phyloP scores from a whole-genome alignment of 148 eudicot genomes.

The Rhododendron griersonianum region DNA sequence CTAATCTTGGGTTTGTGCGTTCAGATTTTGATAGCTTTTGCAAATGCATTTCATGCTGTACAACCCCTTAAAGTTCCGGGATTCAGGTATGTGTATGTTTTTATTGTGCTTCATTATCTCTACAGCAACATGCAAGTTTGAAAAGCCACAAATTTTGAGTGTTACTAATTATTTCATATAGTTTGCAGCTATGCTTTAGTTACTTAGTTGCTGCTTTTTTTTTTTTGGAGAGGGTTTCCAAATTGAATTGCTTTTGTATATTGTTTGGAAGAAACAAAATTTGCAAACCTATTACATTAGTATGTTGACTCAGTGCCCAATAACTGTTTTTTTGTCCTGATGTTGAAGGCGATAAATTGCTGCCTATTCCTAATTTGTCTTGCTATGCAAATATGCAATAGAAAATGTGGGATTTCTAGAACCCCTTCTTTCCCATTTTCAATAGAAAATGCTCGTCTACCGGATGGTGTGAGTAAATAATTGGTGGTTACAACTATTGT shows the following conservation, averaged over 20 bases:
- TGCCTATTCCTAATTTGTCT: neutral
- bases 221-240: neutral
- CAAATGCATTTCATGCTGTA: conserved; percentile 84
- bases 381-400: neutral
- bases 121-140: neutral
- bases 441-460: neutral
- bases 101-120: conserved; percentile 4
- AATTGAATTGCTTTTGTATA: neutral
- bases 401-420: neutral
- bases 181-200: neutral
- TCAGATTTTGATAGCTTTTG: conserved; percentile 84
- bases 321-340: neutral
- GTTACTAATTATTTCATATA: neutral
- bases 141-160: neutral
- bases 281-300: neutral
- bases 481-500: neutral
- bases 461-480: neutral
- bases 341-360: neutral
- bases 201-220: neutral
- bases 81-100: conserved; percentile 67
- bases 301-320: neutral
- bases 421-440: neutral
- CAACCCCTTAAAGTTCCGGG: conserved; percentile 93
- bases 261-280: neutral
- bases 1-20: conserved; percentile 12